Percentiles rank a stretch among this genome's conserved stretches.
Evolutionary conservation across 805 yeast species (phyloP).

Genomic region (Blastobotrys parvus): DNA sequence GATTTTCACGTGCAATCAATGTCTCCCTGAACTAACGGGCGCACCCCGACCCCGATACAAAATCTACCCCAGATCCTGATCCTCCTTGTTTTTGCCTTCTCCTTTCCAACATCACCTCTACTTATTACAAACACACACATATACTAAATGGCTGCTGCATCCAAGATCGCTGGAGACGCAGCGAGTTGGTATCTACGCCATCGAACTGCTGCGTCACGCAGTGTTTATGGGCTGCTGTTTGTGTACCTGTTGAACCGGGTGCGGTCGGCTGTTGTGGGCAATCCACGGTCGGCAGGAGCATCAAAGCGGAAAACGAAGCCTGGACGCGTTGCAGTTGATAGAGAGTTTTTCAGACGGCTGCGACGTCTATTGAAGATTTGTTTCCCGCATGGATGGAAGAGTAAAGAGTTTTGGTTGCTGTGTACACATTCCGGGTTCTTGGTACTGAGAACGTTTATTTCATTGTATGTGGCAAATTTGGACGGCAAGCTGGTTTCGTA

Average conservation of each 20-base stretch:
- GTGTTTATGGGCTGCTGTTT: constrained; percentile 16
- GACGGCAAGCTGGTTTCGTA: constrained; percentile 84
- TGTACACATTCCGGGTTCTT: constrained; percentile 50
- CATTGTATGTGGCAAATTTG: constrained; percentile 74
- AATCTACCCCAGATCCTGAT: no score
- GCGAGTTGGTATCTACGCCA: constrained; percentile 13
- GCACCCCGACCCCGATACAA: no score
- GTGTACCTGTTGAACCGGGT: constrained; percentile 17
- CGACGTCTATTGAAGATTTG: constrained; percentile 25
- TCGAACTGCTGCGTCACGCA: constrained; percentile 15
- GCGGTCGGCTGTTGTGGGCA: constrained; percentile 14
- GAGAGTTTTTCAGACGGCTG: constrained; percentile 23
- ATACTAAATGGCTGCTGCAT: constrained; percentile 9
- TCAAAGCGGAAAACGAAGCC: constrained; percentile 4
- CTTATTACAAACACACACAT: no score
- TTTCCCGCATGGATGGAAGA: constrained; percentile 25
- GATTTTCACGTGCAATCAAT: no score
- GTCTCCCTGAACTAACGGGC: no score
- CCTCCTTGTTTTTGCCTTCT: no score
- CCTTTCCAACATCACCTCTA: no score
- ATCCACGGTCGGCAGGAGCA: constrained; percentile 4
- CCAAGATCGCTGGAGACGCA: constrained; percentile 14
- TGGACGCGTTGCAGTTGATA: constrained; percentile 26
- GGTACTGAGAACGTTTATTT: constrained; percentile 59
- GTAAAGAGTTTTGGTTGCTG: constrained; percentile 32